Conservation (phyloP, 345 rosid species). For the Camelina hispida region DNA sequence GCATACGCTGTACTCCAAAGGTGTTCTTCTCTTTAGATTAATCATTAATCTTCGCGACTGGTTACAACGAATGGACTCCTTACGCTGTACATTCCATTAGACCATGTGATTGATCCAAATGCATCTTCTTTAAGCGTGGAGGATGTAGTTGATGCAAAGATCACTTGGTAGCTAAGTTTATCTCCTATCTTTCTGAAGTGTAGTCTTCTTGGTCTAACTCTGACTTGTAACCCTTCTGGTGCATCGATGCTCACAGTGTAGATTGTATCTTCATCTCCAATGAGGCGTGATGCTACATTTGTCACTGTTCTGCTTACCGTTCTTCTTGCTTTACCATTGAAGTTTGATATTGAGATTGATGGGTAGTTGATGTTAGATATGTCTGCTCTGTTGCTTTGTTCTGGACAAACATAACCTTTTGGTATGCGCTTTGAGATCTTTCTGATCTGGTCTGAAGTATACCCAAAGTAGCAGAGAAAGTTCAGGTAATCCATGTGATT, state of each 20-base stretch:
- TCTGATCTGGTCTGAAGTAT: conserved; percentile 43
- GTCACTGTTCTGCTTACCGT: conserved; percentile 58
- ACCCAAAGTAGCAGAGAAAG: conserved; percentile 66
- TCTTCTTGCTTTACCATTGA: conserved; percentile 45
- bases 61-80: conserved; percentile 55
- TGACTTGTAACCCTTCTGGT: conserved; percentile 46
- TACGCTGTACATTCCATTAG: conserved; percentile 54
- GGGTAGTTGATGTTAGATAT: conserved; percentile 76
- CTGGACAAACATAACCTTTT: conserved; percentile 53
- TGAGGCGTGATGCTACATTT: conserved; percentile 50
- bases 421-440: conserved; percentile 47
- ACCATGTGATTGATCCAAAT: conserved; percentile 69
- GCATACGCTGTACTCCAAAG: no score
- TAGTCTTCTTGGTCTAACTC: conserved; percentile 52
- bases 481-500: conserved; percentile 58
- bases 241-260: conserved; percentile 45
- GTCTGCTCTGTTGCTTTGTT: conserved; percentile 46
- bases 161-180: conserved; percentile 52
- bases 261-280: conserved; percentile 48
- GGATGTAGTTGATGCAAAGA: conserved; percentile 42
- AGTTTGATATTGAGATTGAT: conserved; percentile 59
- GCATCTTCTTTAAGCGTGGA: conserved; percentile 38
- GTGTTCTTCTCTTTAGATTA: background rate
- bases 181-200: conserved; percentile 49
- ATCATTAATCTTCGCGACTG: background rate